A percentile compares a stretch with the other conserved stretches of the same genome.
Conservation (phyloP, 2,329 filamentous ascomycete species). For the Raffaelea arxii region DNA sequence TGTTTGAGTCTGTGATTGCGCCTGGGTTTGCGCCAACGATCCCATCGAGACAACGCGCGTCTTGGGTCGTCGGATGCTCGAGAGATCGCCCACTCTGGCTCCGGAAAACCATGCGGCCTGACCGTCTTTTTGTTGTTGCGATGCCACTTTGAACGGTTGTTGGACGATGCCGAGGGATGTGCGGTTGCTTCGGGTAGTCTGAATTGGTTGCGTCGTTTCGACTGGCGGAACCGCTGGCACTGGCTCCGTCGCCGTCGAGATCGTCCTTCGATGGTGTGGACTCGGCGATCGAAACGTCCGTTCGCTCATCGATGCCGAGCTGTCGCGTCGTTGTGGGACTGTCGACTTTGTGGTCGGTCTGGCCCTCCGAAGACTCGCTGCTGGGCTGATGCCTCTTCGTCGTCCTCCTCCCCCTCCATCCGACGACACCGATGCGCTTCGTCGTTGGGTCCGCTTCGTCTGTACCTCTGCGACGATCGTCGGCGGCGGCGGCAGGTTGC, state of each 20-base stretch:
- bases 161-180: conserved; percentile 7
- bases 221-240: not conserved
- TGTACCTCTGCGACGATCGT: conserved; percentile 74
- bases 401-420: conserved; percentile 26
- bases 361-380: conserved; percentile 8
- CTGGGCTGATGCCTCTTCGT: conserved; percentile 11
- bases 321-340: conserved; percentile 40
- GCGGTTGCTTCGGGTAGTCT: not conserved
- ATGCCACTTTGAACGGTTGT: conserved; percentile 40
- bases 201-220: not conserved
- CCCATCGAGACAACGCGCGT: too few relatives aligned
- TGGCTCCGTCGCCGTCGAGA: conserved; percentile 11
- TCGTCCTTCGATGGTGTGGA: conserved; percentile 37
- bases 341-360: conserved; percentile 1
- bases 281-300: conserved; percentile 78
- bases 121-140: conserved; percentile 34
- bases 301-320: conserved; percentile 77
- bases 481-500: conserved; percentile 66
- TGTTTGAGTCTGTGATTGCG: too few relatives aligned
- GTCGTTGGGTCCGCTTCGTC: conserved; percentile 73
- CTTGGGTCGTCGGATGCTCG: conserved; percentile 36
- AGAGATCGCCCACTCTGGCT: conserved; percentile 30
- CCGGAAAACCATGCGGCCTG: conserved; percentile 39
- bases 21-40: too few relatives aligned
- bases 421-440: conserved; percentile 64